A percentile compares a stretch with the other conserved stretches of the same genome.
These are phyloP conservation scores for Leishmania guyanensis DNA, from an alignment of 208 protist species.

Conservation along the genomic window DNA sequence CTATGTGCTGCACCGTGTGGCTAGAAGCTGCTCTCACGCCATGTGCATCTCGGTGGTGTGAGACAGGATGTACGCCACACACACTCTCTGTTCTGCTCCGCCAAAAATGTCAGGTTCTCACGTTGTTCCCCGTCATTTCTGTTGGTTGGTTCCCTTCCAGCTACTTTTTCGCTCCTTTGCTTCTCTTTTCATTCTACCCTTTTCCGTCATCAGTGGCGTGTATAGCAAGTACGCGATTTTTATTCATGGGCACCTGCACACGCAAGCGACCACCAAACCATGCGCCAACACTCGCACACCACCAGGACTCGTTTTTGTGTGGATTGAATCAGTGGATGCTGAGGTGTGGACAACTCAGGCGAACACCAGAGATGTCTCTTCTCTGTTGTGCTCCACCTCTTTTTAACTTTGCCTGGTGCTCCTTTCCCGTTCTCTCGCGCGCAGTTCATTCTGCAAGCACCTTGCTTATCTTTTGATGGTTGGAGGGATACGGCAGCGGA, in stretches of 20 bases:
- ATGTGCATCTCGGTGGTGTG: neutral
- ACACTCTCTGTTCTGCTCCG: neutral
- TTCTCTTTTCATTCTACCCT: neutral
- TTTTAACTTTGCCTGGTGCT: neutral
- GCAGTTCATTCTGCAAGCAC: neutral
- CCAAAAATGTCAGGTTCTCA: neutral
- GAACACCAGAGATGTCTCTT: neutral
- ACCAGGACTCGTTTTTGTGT: neutral
- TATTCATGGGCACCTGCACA: neutral
- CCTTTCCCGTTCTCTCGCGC: neutral
- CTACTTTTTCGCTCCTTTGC: neutral
- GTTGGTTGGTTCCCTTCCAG: neutral
- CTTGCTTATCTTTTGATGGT: neutral
- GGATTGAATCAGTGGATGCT: neutral
- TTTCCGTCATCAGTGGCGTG: neutral
- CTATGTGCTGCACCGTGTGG: conserved; percentile 1
- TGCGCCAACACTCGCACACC: neutral
- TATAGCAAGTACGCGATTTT: neutral
- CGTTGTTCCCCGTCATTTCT: neutral
- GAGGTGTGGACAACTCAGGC: neutral
- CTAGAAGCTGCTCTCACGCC: too few relatives aligned
- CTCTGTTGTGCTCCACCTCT: neutral
- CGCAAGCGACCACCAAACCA: neutral
- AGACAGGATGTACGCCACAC: neutral
- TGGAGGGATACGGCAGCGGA: neutral